Evolutionary conservation across 2,329 filamentous ascomycete species (phyloP), one percentile per base, ranked within the genome.

Genomic region (Fusarium tuaranense): DNA sequence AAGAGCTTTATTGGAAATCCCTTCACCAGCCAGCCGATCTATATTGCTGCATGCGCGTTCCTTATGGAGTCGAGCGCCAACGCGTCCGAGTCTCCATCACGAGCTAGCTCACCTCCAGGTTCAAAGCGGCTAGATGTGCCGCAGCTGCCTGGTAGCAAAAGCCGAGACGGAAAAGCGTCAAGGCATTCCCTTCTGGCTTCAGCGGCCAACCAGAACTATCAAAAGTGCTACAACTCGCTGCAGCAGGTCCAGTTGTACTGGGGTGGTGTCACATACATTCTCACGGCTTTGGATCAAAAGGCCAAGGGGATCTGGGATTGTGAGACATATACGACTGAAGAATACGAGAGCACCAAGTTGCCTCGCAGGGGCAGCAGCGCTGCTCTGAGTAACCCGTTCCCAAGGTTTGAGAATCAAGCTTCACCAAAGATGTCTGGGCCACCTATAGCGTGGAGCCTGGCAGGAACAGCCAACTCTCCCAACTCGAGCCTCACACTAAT

Each of bases 1-100:
- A 95, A 94, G 81, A 95, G 94, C 76, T 94, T 95, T 66, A 92
- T 95, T 38, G 94, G 94, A 1, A 97, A 97, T 69, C 95, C 95
- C 0, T 97, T 97, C 75, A 97, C 94, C 0, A 95, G 93, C 58
- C 95, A 97, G 81, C 95, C 95, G 0, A 97, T 97, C 79, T 97
- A 97, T 77, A 96, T 97, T 70, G 95, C 95, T 1, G 95, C 94
- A 1, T 97, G 94, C 79, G 95, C 95, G 0, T 97, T 97, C 76
- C 85, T 97, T 18, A 94, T 95, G 84, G 95, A 97, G 80, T 94
- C 93, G 6, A 92, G 91, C 5, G 89, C 92, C 16, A 92, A 91
- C 71, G 92, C 92, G 25, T 92, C 92, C 0, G 90, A 77, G 36
- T 92, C 68, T 87, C 91, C 22, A 81, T 92, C 32, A 0, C 87